phyloP scores from a whole-genome alignment of 202 grass and related monocot genomes.

The Hordeum pubiflorum region DNA sequence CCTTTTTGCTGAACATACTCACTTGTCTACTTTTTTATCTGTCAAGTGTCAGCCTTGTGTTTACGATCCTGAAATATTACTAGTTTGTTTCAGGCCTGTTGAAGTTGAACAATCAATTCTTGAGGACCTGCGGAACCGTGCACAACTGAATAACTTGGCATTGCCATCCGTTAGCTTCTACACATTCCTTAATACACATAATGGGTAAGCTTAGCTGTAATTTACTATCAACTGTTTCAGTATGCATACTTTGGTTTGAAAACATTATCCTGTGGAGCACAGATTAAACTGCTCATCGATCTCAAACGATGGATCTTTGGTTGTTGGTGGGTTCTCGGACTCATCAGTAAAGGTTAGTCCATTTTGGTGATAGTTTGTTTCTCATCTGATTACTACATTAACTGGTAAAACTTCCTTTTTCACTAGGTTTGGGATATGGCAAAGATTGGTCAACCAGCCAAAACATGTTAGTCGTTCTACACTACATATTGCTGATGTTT shows the following conservation, averaged over 20 bases:
- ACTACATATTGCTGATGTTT: background rate
- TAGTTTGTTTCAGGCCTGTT: constrained; percentile 59
- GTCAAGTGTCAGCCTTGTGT: constrained; percentile 14
- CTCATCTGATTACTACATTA: constrained; percentile 22
- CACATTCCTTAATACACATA: constrained; percentile 92
- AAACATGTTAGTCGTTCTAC: constrained; percentile 51
- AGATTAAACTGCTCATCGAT: constrained; percentile 97
- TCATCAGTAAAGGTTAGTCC: constrained; percentile 80
- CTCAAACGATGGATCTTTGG: constrained; percentile 88
- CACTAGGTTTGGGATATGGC: constrained; percentile 97
- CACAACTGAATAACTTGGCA: constrained; percentile 67
- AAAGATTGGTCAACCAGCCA: constrained; percentile 74
- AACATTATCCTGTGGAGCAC: constrained; percentile 13
- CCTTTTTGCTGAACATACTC: background rate
- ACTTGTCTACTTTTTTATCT: background rate
- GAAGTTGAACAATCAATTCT: constrained; percentile 85
- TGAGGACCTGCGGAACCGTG: constrained; percentile 77
- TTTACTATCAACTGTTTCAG: constrained; percentile 15
- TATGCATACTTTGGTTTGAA: constrained; percentile 3
- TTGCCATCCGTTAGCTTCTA: constrained; percentile 98
- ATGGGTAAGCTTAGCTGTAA: constrained; percentile 53
- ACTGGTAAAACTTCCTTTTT: constrained; percentile 16
- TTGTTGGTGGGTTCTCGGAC: constrained; percentile 97
- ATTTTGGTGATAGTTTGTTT: constrained; percentile 10
- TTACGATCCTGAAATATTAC: constrained; percentile 2